phyloP scores from a whole-genome alignment of 2,329 filamentous ascomycete species.

The Bretziella fagacearum region DNA sequence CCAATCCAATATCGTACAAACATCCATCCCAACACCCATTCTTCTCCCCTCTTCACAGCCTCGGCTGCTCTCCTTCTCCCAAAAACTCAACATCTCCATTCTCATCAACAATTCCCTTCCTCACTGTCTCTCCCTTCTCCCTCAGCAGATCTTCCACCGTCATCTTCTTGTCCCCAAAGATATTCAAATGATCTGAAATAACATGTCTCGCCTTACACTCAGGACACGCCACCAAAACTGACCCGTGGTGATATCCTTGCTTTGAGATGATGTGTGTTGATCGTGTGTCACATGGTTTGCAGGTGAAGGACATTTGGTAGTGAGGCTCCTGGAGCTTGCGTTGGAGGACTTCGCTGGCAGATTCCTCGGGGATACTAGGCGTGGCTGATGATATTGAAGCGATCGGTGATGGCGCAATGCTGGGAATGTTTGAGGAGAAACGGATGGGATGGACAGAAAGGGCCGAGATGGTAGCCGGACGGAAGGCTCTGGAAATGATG shows the following conservation, averaged over 20 bases:
- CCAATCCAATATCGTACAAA: slow-evolving; percentile 9
- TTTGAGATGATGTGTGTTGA: slow-evolving; percentile 80
- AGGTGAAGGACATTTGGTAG: slow-evolving; percentile 86
- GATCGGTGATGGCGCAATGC: slow-evolving; percentile 5
- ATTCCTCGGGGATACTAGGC: background rate
- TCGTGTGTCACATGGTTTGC: slow-evolving; percentile 63
- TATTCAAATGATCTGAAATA: slow-evolving; percentile 73
- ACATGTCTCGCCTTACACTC: slow-evolving; percentile 73
- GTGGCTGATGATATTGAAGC: background rate
- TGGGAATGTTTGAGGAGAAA: background rate
- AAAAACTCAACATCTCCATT: slow-evolving; percentile 89
- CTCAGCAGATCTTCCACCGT: slow-evolving; percentile 64
- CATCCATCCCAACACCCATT: background rate
- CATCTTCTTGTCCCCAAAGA: slow-evolving; percentile 53
- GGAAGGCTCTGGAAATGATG: background rate
- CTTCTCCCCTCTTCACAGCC: too few species aligned
- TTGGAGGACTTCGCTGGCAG: slow-evolving; percentile 20
- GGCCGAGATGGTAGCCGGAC: background rate
- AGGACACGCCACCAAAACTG: slow-evolving; percentile 77
- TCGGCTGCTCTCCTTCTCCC: slow-evolving; percentile 34
- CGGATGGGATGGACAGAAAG: background rate
- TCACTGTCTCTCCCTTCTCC: slow-evolving; percentile 58
- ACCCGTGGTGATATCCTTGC: slow-evolving; percentile 86
- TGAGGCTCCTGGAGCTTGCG: slow-evolving; percentile 36
- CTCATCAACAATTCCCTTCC: slow-evolving; percentile 51